Base-by-base conservation (phyloP, 495 filamentous ascomycete genomes). In the Xanthoparmelia taractica region DNA sequence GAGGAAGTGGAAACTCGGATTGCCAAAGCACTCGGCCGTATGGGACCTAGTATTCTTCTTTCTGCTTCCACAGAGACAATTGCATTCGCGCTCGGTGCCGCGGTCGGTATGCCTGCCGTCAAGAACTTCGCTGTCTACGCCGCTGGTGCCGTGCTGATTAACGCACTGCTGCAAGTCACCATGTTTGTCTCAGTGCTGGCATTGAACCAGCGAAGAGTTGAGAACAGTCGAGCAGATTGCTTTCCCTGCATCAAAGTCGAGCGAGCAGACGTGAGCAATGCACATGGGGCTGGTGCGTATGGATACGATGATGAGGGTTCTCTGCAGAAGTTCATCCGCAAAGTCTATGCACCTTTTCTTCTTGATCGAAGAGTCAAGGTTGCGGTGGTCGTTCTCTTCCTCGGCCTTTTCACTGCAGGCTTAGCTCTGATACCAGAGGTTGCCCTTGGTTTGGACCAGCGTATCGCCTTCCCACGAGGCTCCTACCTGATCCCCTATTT, bases 91-190 rank as follows among this genome's bases (percentile, higher is more conserved):
- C 75, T 98, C 33, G 94, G 94, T n/a, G 87, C 88, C 29, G 90
- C 92, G 62, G 94, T 96, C 23, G 91, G 91, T 50, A 98, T 98
- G 94, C 94, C 94, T 17, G 94, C 94, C 1, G 94, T 98, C 41
- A 83, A 90, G 60, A 98, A 98, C 71, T 98, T 98, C 73, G 94
- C 94, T 15, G 85, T 92, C 37, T 98, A 98, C 73, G 94, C 94
- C 1, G 92, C 94, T 20, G 94, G 94, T 40, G 94, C 94, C 8
- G 95, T 98, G 15, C 87, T 97, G 67, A 92, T 98, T 79, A 98
- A 98, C 69, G 94, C 95, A 8, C 69, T 97, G 37, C 76, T 98
- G 27, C 94, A 98, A 72, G 85, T 97, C 60, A 98, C 94, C 12
- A 92, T 97, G 85, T 98, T 98, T 68, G 82, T 97, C 45, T 87